Evolutionary conservation across 2,329 filamentous ascomycete genomes (phyloP), one percentile per base, ranked within the genome.

Genomic region (Orbilia ellipsospora): DNA sequence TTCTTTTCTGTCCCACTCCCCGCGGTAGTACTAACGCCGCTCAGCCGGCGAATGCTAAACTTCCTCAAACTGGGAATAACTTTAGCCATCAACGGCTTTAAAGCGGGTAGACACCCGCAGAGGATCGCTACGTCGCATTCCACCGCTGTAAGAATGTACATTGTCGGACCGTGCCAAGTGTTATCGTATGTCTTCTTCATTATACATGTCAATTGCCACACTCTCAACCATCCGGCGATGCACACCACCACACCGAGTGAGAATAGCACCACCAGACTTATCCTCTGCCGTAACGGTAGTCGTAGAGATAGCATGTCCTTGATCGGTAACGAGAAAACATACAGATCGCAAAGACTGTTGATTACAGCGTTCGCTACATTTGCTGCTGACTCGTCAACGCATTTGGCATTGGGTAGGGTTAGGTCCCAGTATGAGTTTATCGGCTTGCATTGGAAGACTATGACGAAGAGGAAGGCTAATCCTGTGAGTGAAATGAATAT

Each of bases 21-120:
- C 26, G 28, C 50, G 4, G 51, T 51, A n/a, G 59, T 12, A 12
- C 57, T 63, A 8, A 44, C 64, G 7, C 57, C 59, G 23, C 72
- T 69, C 15, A 75, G n/a, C 31, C 52, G 26, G 18, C 64, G 51
- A 2, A 75, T 60, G 48, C 63, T 75, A 54, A 75, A 64, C 50
- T 44, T 75, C 26, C 72, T 63, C 45, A 75, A 55, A 2, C 59
- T 48, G 1, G 72, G 72, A 10, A 75, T 50, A 40, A 69, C 31
- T 36, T 65, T 75, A 12, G 64, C 64, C 63, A 75, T 75, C 44
- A 76, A 48, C n/a, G 73, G 73, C 36, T 76, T 76, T 36, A 76
- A 55, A 4, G 73, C 73, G 7, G 73, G 73, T 40, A 76, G 52
- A 51, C 73, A 76, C 8, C 65, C 61, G 40, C 73, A 76, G 6